Conservation (phyloP, 768 basidiomycete genomes). For the Leccinum subtestaceum region DNA sequence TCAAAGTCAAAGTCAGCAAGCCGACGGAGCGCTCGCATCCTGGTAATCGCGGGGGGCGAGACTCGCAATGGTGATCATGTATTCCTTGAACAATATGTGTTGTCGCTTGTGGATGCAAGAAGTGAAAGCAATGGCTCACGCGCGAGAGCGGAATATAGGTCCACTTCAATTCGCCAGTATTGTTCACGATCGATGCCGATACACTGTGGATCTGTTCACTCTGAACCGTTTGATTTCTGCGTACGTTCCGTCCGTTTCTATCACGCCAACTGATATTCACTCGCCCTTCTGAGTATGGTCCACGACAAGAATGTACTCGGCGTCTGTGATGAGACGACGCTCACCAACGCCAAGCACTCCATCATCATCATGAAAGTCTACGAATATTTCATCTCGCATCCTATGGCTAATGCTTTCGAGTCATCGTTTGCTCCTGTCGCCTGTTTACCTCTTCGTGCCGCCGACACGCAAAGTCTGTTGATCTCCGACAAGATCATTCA, state of each 20-base stretch:
- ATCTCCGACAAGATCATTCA: conserved; percentile 89
- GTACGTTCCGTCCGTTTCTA: conserved; percentile 45
- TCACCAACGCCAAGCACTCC: conserved; percentile 92
- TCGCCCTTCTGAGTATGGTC: conserved; percentile 66
- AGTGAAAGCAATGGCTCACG: background rate
- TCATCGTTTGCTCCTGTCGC: conserved; percentile 97
- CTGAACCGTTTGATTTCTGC: conserved; percentile 90
- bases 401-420: conserved; percentile 98
- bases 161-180: conserved; percentile 89
- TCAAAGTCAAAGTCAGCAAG: conserved; percentile 87
- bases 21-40: conserved; percentile 86
- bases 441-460: conserved; percentile 90
- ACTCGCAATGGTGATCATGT: conserved; percentile 96
- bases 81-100: conserved; percentile 91
- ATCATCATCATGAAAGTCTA: conserved; percentile 99
- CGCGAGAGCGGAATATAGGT: conserved; percentile 48
- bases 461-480: conserved; percentile 94
- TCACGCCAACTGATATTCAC: background rate
- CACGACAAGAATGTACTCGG: conserved; percentile 93
- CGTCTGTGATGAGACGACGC: conserved; percentile 91
- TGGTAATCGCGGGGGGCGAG: conserved; percentile 97
- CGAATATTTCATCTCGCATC: conserved; percentile 98
- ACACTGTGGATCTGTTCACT: conserved; percentile 88
- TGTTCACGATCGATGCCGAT: conserved; percentile 93
- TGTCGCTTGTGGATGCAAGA: background rate